These are phyloP conservation scores for Fraxinus latifolia DNA, from an alignment of 305 asterid species.

Conservation along the genomic window DNA sequence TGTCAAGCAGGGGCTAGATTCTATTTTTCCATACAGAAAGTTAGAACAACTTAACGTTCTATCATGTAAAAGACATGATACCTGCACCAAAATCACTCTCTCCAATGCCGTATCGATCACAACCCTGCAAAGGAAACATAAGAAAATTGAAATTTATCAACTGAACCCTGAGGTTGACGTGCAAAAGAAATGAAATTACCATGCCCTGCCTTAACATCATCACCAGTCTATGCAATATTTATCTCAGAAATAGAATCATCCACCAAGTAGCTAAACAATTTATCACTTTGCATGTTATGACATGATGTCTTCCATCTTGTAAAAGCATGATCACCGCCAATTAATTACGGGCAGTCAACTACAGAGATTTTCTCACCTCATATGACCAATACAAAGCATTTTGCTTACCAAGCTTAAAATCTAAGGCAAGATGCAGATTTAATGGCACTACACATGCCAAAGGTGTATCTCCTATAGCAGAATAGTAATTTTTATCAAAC, in stretches of 20 bases:
- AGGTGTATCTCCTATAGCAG: neutral
- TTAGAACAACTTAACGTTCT: conserved; percentile 3
- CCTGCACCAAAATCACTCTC: conserved; percentile 71
- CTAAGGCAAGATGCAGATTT: neutral
- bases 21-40: conserved; percentile 2
- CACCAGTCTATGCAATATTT: neutral
- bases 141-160: neutral
- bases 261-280: conserved; percentile 4
- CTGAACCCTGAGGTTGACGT: neutral
- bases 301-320: conserved; percentile 13
- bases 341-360: conserved; percentile 4
- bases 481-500: conserved; percentile 7
- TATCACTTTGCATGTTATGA: neutral
- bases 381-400: neutral
- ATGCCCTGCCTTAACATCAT: neutral
- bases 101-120: conserved; percentile 65
- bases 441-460: neutral
- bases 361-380: conserved; percentile 6
- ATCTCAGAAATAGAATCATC: neutral
- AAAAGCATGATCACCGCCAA: neutral
- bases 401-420: neutral
- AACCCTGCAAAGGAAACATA: conserved; percentile 50
- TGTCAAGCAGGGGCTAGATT: neutral
- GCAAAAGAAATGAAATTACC: neutral
- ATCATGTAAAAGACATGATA: conserved; percentile 27